Base-by-base conservation (phyloP, 2,329 filamentous ascomycete genomes). In the Monilinia polystroma region DNA sequence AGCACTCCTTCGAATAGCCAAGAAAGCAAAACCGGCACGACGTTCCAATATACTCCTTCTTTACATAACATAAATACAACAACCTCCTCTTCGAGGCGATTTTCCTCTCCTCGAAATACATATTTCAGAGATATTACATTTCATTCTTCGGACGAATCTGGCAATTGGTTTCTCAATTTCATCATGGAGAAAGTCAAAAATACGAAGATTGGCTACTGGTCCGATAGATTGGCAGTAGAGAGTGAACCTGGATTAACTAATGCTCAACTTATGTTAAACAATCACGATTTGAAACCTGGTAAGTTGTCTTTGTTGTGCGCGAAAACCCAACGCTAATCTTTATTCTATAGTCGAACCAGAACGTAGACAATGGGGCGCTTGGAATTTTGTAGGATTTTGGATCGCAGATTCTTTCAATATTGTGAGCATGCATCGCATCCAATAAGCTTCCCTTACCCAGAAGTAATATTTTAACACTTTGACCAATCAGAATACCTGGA, bases 301-400 rank as follows among this genome's bases (percentile, higher is more conserved):
- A 73, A 62, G 72, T 63, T 32, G 6, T 63, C 35, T n/a, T 29
- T 7, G 23, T 20, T n/a, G 10, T 10, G 41, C 11, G 29, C 8
- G 66, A 68, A 29, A 68, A 62, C 66, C 29, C 29, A 63, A 74
- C 75, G 26, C 18, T 66, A 55, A 57, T 57, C 67, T 59, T 67
- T 55, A 66, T 57, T 56, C 55, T 66, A 78, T 23, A 74, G 92
- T 97, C 63, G 92, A 96, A 76, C 87, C 87, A 20, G 87, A 86
- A 70, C 86, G 92, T 67, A 87, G 93, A 65, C 86, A 91, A 84
- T 97, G 93, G 93, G 87, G 88, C 23, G 81, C 90, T 41, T 92
- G 90, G 87, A 96, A 96, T 78, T 97, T 93, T 76, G 90, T 96
- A 52, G 90, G 87, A 18, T 95, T 95, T 76, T 94, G 91, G 91